These are phyloP conservation scores for Globisporangium sylvaticum DNA, from an alignment of 352 stramenopile genomes.

Conservation along the genomic window DNA sequence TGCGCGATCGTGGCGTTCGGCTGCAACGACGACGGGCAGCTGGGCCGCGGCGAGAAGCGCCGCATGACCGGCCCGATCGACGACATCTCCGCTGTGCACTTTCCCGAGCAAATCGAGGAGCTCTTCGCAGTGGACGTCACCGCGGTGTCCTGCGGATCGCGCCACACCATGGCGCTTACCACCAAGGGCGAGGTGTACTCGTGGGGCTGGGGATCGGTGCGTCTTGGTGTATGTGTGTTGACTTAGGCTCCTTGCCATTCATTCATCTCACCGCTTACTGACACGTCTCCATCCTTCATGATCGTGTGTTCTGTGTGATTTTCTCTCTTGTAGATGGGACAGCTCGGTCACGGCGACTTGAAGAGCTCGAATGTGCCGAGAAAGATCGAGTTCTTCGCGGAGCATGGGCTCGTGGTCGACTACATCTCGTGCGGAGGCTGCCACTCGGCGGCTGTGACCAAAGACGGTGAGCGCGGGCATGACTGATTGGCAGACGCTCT, in stretches of 20 bases:
- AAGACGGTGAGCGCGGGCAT: conserved; percentile 34
- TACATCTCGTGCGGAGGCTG: conserved; percentile 81
- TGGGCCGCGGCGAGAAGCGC: conserved; percentile 66
- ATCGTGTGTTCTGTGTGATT: not conserved
- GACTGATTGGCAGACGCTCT: not conserved
- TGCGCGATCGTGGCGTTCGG: conserved; percentile 66
- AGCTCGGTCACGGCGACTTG: conserved; percentile 71
- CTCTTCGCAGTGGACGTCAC: conserved; percentile 50
- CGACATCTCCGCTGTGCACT: conserved; percentile 72
- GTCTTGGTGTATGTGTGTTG: conserved; percentile 12
- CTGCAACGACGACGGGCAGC: conserved; percentile 82
- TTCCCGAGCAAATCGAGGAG: conserved; percentile 52
- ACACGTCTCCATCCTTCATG: not conserved
- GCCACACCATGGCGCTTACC: conserved; percentile 79
- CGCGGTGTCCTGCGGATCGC: conserved; percentile 75
- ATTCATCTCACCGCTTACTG: not conserved
- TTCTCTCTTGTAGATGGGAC: conserved; percentile 52
- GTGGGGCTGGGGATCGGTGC: conserved; percentile 76
- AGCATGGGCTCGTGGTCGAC: conserved; percentile 43
- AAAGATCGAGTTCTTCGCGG: conserved; percentile 59
- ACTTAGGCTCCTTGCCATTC: not conserved
- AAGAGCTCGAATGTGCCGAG: conserved; percentile 65
- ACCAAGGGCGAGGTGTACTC: conserved; percentile 56
- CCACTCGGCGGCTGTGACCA: conserved; percentile 73
- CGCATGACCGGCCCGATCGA: conserved; percentile 52